These are phyloP conservation scores for Suhomyces bolitotheri DNA, from an alignment of 1,139 yeast genomes.

Conservation along the genomic window DNA sequence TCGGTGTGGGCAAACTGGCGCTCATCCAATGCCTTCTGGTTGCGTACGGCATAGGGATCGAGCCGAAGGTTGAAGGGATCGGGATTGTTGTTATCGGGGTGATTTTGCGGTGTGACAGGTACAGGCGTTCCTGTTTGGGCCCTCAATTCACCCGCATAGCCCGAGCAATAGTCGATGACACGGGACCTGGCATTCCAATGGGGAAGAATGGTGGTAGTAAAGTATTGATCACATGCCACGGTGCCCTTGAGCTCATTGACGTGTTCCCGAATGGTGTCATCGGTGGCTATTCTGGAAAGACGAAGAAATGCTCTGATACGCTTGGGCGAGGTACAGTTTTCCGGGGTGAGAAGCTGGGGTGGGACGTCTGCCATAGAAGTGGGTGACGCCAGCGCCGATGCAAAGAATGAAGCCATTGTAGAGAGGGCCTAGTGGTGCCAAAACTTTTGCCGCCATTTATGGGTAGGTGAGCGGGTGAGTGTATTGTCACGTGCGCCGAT, in stretches of 20 bases:
- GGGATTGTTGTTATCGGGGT: neutral
- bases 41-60: constrained; percentile 43
- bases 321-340: constrained; percentile 35
- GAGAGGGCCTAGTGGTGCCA: constrained; percentile 2
- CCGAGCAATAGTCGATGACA: constrained; percentile 33
- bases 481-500: too few species aligned
- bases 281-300: constrained; percentile 39
- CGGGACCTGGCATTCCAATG: constrained; percentile 39
- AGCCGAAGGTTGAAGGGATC: constrained; percentile 28
- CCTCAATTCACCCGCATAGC: constrained; percentile 28
- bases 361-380: neutral
- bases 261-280: constrained; percentile 42
- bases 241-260: constrained; percentile 29
- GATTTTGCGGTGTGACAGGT: neutral
- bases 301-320: constrained; percentile 42
- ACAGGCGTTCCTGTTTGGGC: neutral
- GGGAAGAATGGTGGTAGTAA: constrained; percentile 30
- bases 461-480: too few species aligned
- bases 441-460: too few species aligned
- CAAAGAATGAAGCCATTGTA: neutral
- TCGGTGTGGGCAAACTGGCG: constrained; percentile 29
- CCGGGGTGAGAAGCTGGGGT: constrained; percentile 16
- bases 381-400: neutral
- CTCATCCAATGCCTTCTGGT: constrained; percentile 24
- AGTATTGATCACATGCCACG: constrained; percentile 31